Evolutionary conservation across 352 stramenopile genomes (phyloP).

Genomic region (Globisporangium okanoganense): DNA sequence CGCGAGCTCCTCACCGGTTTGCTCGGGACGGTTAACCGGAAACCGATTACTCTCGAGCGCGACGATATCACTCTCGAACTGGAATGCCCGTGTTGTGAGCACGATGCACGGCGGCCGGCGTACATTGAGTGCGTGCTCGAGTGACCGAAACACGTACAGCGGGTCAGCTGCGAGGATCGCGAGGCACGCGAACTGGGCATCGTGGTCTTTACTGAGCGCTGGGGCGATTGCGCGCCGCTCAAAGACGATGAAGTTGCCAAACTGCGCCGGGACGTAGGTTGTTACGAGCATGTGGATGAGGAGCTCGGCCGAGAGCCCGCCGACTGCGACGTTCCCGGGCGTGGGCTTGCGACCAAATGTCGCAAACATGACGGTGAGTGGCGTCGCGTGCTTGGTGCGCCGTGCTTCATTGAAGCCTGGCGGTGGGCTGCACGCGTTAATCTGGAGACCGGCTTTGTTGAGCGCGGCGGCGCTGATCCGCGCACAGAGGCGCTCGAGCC

Average conservation of each 20-base stretch:
- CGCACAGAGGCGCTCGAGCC: constrained; percentile 60
- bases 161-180: constrained; percentile 36
- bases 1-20: constrained; percentile 86
- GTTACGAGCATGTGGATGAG: constrained; percentile 91
- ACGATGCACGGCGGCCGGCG: constrained; percentile 83
- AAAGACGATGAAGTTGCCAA: constrained; percentile 89
- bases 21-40: constrained; percentile 81
- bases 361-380: constrained; percentile 87
- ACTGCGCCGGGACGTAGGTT: constrained; percentile 90
- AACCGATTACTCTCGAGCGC: constrained; percentile 32
- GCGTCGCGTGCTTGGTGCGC: constrained; percentile 76
- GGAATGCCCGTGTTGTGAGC: constrained; percentile 33
- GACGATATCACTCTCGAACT: constrained; percentile 17
- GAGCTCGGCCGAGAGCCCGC: constrained; percentile 79
- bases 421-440: constrained; percentile 64
- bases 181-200: constrained; percentile 42
- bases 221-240: constrained; percentile 65
- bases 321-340: constrained; percentile 76
- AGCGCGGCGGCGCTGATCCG: constrained; percentile 45
- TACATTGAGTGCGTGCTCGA: constrained; percentile 89
- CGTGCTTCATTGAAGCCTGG: constrained; percentile 46
- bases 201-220: constrained; percentile 37
- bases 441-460: constrained; percentile 56
- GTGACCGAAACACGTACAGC: constrained; percentile 58
- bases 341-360: constrained; percentile 86